Evolutionary conservation across 148 eudicot genomes (phyloP), one percentile per base, ranked within the genome.

Genomic region (Agrostemma githago): DNA sequence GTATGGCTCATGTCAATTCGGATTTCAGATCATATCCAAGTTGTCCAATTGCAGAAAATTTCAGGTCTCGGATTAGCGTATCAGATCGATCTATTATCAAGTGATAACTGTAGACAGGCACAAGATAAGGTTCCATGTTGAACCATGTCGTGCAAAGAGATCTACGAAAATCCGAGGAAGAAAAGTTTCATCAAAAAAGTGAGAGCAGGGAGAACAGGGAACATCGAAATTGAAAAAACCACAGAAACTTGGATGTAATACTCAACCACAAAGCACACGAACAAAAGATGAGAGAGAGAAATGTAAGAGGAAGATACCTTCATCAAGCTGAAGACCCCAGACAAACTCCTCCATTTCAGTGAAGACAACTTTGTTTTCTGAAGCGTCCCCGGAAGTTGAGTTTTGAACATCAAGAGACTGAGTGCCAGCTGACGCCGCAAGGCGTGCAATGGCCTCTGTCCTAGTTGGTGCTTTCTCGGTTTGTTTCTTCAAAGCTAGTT

Each of bases 341-440:
- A 95, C 98, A 82, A 95, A 95, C 83, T 95, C 98, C 79, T 95
- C 98, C 98, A 95, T 92, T 79, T 95, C 98, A 19, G 98, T 92
- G 80, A 95, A 90, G 82, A 92, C 93, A 78, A 95, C 93, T 81
- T 90, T 88, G 76, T 89, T 90, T 72, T 90, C 93, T 82, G 84
- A 83, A 48, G 85, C 65, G 73, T 90, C 93, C 60, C 79, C 93
- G 72, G 85, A 38, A 56, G 81, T 58, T 48, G 83, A 62, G 54
- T 77, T 83, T 53, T 82, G 83, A 59, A 75, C 79, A 80, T 87
- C 89, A 5, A 79, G 59, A 48, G 85, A 59, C 82, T 86, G 70
- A 62, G 76, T 85, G 53, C 63, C 66, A 48, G 82, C 66, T 64
- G 84, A 80, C 66, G 89, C 68, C 71, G 96, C 90, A 79, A 93